Evolutionary conservation across 805 yeast species (phyloP), one percentile per base, ranked within the genome.

Genomic region (Grigorovia jiainica): DNA sequence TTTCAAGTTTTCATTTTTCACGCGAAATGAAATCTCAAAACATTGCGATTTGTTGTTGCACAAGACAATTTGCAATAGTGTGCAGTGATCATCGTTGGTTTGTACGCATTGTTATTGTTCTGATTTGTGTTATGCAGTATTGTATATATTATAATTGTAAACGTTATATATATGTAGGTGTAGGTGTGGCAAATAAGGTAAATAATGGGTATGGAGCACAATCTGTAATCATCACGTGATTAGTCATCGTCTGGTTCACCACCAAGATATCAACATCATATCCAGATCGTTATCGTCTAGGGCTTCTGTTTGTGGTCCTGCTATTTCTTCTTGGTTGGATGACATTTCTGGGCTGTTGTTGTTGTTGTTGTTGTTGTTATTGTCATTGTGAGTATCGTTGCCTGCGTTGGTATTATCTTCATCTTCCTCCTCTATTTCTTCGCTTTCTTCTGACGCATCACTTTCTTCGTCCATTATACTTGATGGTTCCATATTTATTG

Each of bases 261-360:
- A 23, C 65, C 66, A 37, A 61, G n/a, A 61, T n/a, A 57, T 45
- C 58, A 56, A 55, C 65, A 59, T 62, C 66, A 60, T 61, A 44
- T 60, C 64, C 29, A 58, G 51, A 41, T 55, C 64, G 33, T 55
- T 60, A 30, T 63, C 69, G 36, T 60, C 69, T 23, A 65, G 50
- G 53, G 62, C 18, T 49, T 60, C 20, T 53, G 57, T 30, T 36
- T 16, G 25, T 40, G 32, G 13, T 18, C 33, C 7, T 30, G 49
- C 58, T 21, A 43, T 49, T 9, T 45, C 49, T 7, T 42, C 52
- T 1, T 49, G 54, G 1, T 40, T 48, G 3, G 48, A 53, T 11
- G 42, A 55, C 3, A 46, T 53, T 5, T 41, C 54, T 2, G 47
- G 48, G 39, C 52, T 61, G 8, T 55, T 68, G n/a, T 58, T 66